Base-by-base conservation (phyloP, 1,284 basidiomycete species). In the Pascua guehoae region DNA sequence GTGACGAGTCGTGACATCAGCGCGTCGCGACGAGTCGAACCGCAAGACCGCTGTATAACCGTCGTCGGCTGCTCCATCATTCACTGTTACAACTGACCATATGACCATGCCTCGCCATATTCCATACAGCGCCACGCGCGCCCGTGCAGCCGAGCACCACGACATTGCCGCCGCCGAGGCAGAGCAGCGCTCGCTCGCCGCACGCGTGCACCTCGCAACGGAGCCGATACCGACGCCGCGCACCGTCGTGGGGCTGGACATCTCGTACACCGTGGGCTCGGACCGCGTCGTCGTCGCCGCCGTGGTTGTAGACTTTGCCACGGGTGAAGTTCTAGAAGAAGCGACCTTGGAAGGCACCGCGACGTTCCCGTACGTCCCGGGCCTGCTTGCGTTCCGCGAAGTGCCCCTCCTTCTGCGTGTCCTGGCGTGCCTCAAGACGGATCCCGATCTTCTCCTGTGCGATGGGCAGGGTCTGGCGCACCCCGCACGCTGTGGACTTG, bases 401-500 rank as follows among this genome's bases (percentile, higher is more conserved):
- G 51, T 41, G 5, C 51, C 51, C 8, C 45, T 53, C 14, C 45
- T 53, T 4, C 16, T 53, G 7, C 15, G 15, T 11, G 44, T 24
- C 17, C 39, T 53, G 4, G 38, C 16, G 4, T 9, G 14, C 10
- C 51, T 53, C 8, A 18, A 53, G 36, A 15, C 8, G 4, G 4
- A 14, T 15, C 51, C 51, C 10, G 51, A 47, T 16, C 17, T 53
- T 8, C 44, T 53, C 5, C 18, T 53, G 14, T 53, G 51, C 24
- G 51, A 53, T 24, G 51, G 51, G 8, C 51, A 53, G 51, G 51
- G 51, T 4, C 10, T 53, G 2, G 51, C 51, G 2, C 51, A 53
- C 24, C 51, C 51, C 11, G 51, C 44, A 10, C 44, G 51, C 5
- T 53, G 51, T n/a, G 51, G 51, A 9, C 51, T 53, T 32, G 51